Percentiles rank a stretch among this genome's conserved stretches.
Evolutionary conservation across 345 rosid genomes (phyloP).

Genomic region (Hibiscus syriacus): DNA sequence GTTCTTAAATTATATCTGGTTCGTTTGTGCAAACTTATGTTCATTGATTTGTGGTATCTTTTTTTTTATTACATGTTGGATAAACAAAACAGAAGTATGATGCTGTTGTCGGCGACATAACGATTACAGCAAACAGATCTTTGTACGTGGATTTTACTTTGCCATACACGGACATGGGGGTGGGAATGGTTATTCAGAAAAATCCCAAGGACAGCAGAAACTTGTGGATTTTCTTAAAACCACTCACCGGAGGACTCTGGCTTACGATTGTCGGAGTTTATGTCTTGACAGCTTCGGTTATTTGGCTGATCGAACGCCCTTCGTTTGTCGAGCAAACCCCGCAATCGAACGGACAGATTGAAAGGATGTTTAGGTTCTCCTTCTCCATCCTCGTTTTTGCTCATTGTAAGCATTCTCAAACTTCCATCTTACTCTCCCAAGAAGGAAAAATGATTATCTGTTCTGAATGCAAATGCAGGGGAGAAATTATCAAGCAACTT

Average conservation of each 20-base stretch:
- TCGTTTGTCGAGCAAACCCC: background rate
- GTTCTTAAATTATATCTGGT: background rate
- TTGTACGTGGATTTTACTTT: background rate
- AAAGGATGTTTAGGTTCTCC: background rate
- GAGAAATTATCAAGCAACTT: constrained; percentile 34
- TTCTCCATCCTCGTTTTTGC: constrained; percentile 7
- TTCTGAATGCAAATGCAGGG: background rate
- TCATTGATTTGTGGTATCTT: background rate
- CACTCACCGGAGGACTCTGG: background rate
- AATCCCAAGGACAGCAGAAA: background rate
- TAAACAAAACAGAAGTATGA: constrained; percentile 11
- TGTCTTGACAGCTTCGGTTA: background rate
- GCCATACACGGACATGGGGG: background rate
- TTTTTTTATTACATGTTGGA: background rate
- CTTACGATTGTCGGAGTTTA: background rate
- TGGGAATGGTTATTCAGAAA: background rate
- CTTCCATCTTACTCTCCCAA: too few relatives aligned
- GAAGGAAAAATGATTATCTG: too few relatives aligned
- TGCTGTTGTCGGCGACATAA: constrained; percentile 25
- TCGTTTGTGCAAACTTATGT: background rate
- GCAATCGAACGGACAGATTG: background rate
- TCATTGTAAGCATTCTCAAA: background rate
- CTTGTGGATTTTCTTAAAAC: constrained; percentile 17
- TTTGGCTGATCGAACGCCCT: constrained; percentile 1
- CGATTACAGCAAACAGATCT: constrained; percentile 6